Evolutionary conservation across 495 filamentous ascomycete genomes (phyloP).

Genomic region (Geopyxis carbonaria): DNA sequence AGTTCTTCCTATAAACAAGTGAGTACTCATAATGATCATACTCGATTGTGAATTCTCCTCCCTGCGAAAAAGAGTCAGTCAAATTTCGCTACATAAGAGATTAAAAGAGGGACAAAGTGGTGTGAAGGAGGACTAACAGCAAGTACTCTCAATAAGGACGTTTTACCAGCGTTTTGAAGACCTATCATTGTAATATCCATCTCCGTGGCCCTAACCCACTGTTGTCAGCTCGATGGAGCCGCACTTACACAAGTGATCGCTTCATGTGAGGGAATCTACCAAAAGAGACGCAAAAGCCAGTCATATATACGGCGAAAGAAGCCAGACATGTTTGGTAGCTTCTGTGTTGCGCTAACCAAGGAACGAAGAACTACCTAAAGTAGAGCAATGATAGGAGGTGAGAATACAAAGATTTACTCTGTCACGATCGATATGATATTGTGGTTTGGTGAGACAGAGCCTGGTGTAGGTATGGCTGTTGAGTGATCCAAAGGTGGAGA

Average conservation of each 20-base stretch:
- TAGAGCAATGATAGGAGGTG: too few species aligned
- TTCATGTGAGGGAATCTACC: constrained; percentile 43
- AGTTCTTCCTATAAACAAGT: constrained; percentile 2
- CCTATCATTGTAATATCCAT: constrained; percentile 99
- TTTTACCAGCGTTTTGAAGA: constrained; percentile 95
- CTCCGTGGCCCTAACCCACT: constrained; percentile 65
- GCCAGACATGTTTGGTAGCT: constrained; percentile 54
- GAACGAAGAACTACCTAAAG: too few species aligned
- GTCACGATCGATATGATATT: too few species aligned
- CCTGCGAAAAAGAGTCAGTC: constrained; percentile 39
- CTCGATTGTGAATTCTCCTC: constrained; percentile 98
- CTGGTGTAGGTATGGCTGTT: too few species aligned
- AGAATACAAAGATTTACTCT: too few species aligned
- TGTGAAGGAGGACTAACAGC: constrained; percentile 47
- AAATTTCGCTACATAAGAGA: background rate
- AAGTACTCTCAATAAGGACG: constrained; percentile 78
- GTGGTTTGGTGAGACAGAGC: too few species aligned
- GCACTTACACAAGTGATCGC: background rate
- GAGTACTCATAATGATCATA: constrained; percentile 34
- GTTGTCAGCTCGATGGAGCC: background rate
- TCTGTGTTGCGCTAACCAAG: too few species aligned
- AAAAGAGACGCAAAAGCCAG: constrained; percentile 94
- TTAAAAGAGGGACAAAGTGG: constrained; percentile 4
- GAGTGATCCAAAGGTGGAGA: too few species aligned
- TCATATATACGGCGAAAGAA: constrained; percentile 92